A percentile compares a stretch with the other conserved stretches of the same genome.
phyloP scores from a whole-genome alignment of 31 red algal genomes.

The Pterothamnion heteromorphum region DNA sequence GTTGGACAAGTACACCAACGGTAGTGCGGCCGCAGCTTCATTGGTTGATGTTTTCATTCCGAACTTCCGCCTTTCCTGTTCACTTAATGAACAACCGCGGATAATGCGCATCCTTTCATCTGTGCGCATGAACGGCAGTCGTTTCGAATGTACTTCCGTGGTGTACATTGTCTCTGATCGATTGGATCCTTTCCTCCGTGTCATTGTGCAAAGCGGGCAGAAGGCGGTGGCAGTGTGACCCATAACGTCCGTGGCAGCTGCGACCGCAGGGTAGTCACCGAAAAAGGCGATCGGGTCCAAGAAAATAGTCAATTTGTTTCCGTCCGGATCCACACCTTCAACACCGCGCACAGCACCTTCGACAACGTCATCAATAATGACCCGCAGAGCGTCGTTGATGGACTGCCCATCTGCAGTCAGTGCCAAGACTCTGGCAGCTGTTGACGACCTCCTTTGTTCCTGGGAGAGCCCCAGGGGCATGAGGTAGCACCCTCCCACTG shows the following conservation, averaged over 20 bases:
- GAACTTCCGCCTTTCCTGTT: not conserved
- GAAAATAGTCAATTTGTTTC: not conserved
- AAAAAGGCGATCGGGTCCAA: slow-evolving; percentile 8
- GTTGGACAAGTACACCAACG: not conserved
- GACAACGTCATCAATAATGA: not conserved
- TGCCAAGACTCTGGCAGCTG: not conserved
- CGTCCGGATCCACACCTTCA: not conserved
- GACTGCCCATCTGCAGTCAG: not conserved
- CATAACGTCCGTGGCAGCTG: not conserved
- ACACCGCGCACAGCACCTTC: not conserved
- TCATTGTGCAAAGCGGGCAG: no score
- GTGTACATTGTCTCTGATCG: no score
- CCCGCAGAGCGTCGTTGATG: not conserved
- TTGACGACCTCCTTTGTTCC: no score
- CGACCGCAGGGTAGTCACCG: slow-evolving; percentile 24
- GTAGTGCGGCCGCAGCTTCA: not conserved
- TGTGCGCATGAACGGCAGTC: not conserved
- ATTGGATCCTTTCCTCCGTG: no score
- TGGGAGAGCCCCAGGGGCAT: not conserved
- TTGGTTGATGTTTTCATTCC: not conserved
- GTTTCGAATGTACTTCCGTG: not conserved
- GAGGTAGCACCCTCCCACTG: not conserved
- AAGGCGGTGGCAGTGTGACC: no score
- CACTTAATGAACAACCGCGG: not conserved
- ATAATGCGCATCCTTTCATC: not conserved